These are phyloP conservation scores for Arctium lappa DNA, from an alignment of 129 eudicot species.

Conservation along the genomic window DNA sequence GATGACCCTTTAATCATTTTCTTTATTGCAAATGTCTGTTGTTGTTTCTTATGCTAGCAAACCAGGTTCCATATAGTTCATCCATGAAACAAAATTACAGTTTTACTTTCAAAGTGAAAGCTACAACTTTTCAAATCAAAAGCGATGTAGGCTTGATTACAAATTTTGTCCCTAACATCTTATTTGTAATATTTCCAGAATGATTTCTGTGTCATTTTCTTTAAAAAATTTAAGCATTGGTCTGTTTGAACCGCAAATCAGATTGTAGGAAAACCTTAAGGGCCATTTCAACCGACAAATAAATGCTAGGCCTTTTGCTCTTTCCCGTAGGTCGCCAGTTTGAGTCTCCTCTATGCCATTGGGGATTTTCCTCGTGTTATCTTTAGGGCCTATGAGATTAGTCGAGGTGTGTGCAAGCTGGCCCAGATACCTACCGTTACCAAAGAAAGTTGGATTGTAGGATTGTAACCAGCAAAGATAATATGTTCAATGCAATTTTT, in stretches of 20 bases:
- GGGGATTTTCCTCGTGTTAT: too few species aligned
- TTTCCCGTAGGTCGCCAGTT: too few species aligned
- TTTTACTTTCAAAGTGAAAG: not conserved
- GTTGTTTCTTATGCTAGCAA: not conserved
- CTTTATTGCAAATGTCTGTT: not conserved
- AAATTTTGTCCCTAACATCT: not conserved
- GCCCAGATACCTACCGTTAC: not conserved
- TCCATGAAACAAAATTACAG: not conserved
- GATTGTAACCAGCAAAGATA: not conserved
- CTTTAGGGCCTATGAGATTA: too few species aligned
- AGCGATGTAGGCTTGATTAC: not conserved
- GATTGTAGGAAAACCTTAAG: not conserved
- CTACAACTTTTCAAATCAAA: not conserved
- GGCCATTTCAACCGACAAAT: too few species aligned
- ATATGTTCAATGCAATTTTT: not conserved
- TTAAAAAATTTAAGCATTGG: not conserved
- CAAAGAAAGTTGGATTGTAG: not conserved
- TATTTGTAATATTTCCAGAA: not conserved
- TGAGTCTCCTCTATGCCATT: too few species aligned
- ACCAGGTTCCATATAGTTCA: not conserved
- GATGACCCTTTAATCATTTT: not conserved
- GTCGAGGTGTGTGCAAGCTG: not conserved
- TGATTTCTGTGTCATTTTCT: not conserved
- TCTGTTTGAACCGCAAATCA: not conserved
- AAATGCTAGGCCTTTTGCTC: too few species aligned